Base-by-base conservation (phyloP, 2,329 filamentous ascomycete species). In the Tolypocladium tropicale region DNA sequence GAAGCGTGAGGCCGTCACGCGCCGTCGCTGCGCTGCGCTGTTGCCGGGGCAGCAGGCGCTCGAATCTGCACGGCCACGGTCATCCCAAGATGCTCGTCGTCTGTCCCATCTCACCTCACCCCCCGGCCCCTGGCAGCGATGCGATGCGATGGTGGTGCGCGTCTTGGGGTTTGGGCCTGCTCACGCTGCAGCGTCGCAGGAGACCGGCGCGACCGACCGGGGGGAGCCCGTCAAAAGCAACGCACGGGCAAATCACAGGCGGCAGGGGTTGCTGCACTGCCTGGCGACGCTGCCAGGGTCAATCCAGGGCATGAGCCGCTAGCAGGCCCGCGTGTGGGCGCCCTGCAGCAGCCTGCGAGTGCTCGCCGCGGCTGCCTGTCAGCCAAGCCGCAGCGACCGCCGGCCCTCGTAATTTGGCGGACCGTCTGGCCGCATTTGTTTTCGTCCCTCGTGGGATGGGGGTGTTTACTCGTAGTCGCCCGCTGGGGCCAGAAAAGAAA, bases 31-130 rank as follows among this genome's bases (percentile, higher is more conserved):
- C 39, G 14, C 39, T 43, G 39, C 25, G 30, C 46, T 51, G 55
- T 56, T 56, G 55, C 55, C 52, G 52, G 52, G 55, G 46, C 55
- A 56, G 52, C 55, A 48, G 14, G 28, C 55, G 14, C 55, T 56
- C 41, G n/a, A 28, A 23, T 28, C 43, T 23, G 49, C 36, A 55
- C 25, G 54, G 46, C 18, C 54, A 39, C 34, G 39, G 33, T 23
- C 33, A 9, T 37, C 43, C 53, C 53, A 41, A 34, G 41, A 41
- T 50, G 53, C 28, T 41, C 53, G n/a, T 32, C 43, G 23, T 50
- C 33, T 25, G 23, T 46, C 39, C 23, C 25, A 25, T 21, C 34
- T 39, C 16, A 53, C 16, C 52, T 39, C 7, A 30, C 28, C 52
- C 39, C 28, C 32, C 18, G 30, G 21, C 30, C 21, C n/a, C n/a